phyloP scores from a whole-genome alignment of 805 yeast genomes.

The Candida argentea region DNA sequence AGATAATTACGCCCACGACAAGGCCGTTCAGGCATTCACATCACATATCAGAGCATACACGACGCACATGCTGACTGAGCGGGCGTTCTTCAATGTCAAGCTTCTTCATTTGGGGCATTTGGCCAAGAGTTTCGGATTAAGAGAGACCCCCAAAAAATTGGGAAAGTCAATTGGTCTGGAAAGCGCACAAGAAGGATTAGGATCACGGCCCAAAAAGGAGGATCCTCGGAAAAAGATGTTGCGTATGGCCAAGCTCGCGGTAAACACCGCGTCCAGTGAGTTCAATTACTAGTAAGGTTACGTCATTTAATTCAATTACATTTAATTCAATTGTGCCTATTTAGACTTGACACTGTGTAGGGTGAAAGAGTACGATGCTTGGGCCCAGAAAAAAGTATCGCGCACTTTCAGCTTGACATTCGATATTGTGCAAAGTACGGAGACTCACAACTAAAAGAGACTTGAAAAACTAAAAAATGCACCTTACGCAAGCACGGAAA shows the following conservation, averaged over 20 bases:
- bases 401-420: too few species aligned
- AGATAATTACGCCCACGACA: slow-evolving; percentile 45
- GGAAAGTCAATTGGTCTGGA: slow-evolving; percentile 34
- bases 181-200: slow-evolving; percentile 19
- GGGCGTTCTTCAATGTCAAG: slow-evolving; percentile 72
- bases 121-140: slow-evolving; percentile 87
- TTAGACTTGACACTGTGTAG: neutral
- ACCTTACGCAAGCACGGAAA: neutral
- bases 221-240: slow-evolving; percentile 67
- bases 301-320: too few species aligned
- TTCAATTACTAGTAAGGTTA: slow-evolving; percentile 47
- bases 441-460: neutral
- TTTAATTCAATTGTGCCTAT: neutral
- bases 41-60: slow-evolving; percentile 94
- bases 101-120: slow-evolving; percentile 87
- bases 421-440: too few species aligned
- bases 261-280: slow-evolving; percentile 55
- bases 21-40: slow-evolving; percentile 73
- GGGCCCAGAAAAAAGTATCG: neutral
- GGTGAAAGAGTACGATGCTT: neutral
- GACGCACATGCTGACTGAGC: slow-evolving; percentile 78
- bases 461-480: neutral
- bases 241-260: slow-evolving; percentile 62
- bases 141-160: slow-evolving; percentile 86
- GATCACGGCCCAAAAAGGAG: slow-evolving; percentile 40